Base-by-base conservation (phyloP, 1,139 yeast species). In the Meyerozyma guilliermondii region DNA sequence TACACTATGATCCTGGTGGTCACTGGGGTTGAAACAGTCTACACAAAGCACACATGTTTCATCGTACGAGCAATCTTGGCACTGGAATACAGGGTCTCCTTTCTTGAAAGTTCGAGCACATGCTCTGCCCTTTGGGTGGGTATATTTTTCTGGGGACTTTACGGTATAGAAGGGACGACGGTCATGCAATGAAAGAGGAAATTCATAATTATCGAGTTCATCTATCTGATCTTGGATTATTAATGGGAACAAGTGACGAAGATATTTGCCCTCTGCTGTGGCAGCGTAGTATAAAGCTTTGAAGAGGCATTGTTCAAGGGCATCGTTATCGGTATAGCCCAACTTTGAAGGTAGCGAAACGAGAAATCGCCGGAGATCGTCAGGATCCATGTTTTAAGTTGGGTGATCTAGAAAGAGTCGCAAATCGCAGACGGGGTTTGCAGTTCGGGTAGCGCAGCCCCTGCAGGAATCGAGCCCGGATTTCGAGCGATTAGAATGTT, bases 31-130 rank as follows among this genome's bases (percentile, higher is more conserved):
- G 62, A 83, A 85, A 55, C 95, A 85, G 51, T 76, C 64, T 10
- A 72, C 75, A 59, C 95, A 85, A 24, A 85, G 59, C 13, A 86
- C 89, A 66, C 94, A 85, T 0, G 89, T 81, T 9, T 78, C 79
- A 58, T 85, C 95, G 49, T 73, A 77, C 1, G 38, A 38, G 14
- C 92, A 85, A 37, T 70, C 67, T 16, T 56, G 62, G 54, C 94
- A 85, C 44, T 86, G 66, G 54, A 81, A 85, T 11, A 83, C 80
- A 1, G 83, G 78, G 46, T 83, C 87, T 10, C 84, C 84, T 3
- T 60, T 54, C 38, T 67, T 69, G 50, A 85, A 79, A 24, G 76
- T 68, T 41, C 82, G 64, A 2, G 89, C 83, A 66, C 94, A 85
- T 16, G 80, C 79, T 50, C 81, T 67, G 8, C 78, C 78, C 2